Percentiles rank a stretch among this genome's conserved stretches.
Evolutionary conservation across 2,329 filamentous ascomycete species (phyloP).

Genomic region (Ramularia endophylla): DNA sequence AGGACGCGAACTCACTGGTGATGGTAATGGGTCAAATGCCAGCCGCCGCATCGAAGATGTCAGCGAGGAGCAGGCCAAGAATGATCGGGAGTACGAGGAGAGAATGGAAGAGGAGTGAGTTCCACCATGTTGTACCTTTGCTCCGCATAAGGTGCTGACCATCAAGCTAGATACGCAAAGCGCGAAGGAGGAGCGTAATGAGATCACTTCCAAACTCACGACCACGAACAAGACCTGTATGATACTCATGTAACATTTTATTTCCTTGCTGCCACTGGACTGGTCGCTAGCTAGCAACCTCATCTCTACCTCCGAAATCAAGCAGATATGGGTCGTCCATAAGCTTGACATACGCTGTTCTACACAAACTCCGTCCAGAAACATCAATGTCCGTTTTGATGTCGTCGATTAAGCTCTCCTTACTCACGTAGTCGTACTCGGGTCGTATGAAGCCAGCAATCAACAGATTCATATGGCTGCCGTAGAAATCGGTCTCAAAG

Average conservation of each 20-base stretch:
- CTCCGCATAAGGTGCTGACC: slow-evolving; percentile 6
- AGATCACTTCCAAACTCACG: too few species aligned
- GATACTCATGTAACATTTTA: not conserved
- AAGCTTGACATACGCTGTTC: slow-evolving; percentile 55
- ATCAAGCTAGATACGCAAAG: slow-evolving; percentile 24
- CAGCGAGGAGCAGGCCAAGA: slow-evolving; percentile 18
- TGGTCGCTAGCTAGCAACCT: slow-evolving; percentile 24
- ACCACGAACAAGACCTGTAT: too few species aligned
- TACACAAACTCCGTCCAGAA: slow-evolving; percentile 62
- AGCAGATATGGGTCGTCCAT: slow-evolving; percentile 41
- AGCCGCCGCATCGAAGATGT: slow-evolving; percentile 26
- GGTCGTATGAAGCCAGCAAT: slow-evolving; percentile 84
- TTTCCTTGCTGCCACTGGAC: not conserved
- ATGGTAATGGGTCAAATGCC: not conserved
- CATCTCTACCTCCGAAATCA: slow-evolving; percentile 28
- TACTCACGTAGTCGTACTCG: slow-evolving; percentile 79
- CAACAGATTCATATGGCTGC: slow-evolving; percentile 67
- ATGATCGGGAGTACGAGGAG: slow-evolving; percentile 24
- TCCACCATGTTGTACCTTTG: not conserved
- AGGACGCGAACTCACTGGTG: slow-evolving; percentile 24
- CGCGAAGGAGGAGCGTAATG: slow-evolving; percentile 27
- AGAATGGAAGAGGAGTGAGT: slow-evolving; percentile 27
- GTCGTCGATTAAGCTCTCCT: slow-evolving; percentile 80
- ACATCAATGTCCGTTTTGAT: slow-evolving; percentile 87
- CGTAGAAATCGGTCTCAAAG: slow-evolving; percentile 81